Evolutionary conservation across 768 basidiomycete species (phyloP).

Genomic region (Thelephora ganbajun): DNA sequence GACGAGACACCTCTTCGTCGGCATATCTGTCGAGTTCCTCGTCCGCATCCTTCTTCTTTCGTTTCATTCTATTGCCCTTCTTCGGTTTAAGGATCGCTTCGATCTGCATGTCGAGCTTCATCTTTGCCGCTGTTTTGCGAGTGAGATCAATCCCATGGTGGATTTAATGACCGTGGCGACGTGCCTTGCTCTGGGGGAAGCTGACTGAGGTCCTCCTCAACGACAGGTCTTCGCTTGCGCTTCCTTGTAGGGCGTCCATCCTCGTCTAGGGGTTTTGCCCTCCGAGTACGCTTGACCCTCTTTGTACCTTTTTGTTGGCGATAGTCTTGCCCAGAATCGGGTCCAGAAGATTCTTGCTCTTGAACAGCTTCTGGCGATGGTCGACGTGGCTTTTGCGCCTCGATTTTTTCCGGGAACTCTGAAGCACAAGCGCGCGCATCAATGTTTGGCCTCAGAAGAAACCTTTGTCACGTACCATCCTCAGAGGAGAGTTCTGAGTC

Average conservation of each 20-base stretch:
- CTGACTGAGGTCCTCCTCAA: constrained; percentile 53
- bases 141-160: neutral
- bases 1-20: constrained; percentile 80
- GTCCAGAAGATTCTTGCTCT: constrained; percentile 22
- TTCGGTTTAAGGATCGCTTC: constrained; percentile 81
- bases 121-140: constrained; percentile 45
- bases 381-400: constrained; percentile 27
- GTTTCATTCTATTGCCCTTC: constrained; percentile 45
- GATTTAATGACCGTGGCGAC: constrained; percentile 5
- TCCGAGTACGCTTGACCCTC: constrained; percentile 10
- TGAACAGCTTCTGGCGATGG: constrained; percentile 12
- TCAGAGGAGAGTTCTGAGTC: constrained; percentile 77
- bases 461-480: constrained; percentile 23
- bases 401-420: constrained; percentile 21
- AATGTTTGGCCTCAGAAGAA: neutral
- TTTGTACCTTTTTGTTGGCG: constrained; percentile 18
- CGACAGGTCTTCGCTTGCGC: constrained; percentile 44
- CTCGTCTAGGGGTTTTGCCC: constrained; percentile 16
- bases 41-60: constrained; percentile 63
- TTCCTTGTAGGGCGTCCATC: constrained; percentile 24
- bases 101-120: constrained; percentile 69
- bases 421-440: constrained; percentile 1
- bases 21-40: constrained; percentile 78
- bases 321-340: constrained; percentile 40
- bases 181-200: constrained; percentile 69